These are phyloP conservation scores for Rhodotorula kratochvilovae DNA, from an alignment of 768 basidiomycete genomes.

Conservation along the genomic window DNA sequence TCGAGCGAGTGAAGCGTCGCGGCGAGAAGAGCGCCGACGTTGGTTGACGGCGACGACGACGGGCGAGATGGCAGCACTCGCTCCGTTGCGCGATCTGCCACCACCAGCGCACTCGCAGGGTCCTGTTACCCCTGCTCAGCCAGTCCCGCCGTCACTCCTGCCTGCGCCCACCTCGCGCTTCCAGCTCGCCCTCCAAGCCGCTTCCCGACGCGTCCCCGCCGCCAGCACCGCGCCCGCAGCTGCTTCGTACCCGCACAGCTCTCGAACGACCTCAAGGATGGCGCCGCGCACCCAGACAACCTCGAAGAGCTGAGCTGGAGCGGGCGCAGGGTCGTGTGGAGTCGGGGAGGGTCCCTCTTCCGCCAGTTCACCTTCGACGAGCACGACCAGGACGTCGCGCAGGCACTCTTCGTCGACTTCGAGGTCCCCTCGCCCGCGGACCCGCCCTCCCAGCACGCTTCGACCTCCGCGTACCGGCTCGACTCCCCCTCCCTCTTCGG, in stretches of 20 bases:
- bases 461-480: neutral
- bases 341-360: neutral
- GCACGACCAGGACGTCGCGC: neutral
- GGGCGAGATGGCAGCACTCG: neutral
- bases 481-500: constrained; percentile 6
- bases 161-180: neutral
- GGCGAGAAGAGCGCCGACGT: too few species aligned
- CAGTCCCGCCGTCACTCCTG: neutral
- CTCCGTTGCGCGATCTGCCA: neutral
- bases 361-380: neutral
- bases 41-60: too few species aligned
- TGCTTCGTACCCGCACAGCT: neutral
- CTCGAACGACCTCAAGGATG: neutral
- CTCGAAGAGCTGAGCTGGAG: constrained; percentile 9
- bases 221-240: neutral
- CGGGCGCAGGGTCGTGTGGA: neutral
- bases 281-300: neutral
- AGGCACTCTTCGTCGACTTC: constrained; percentile 9
- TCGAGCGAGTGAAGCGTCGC: too few species aligned
- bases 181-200: neutral
- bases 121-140: neutral
- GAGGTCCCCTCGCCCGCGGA: neutral
- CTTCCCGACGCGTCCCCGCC: neutral
- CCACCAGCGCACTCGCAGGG: neutral
- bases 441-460: too few species aligned